Percentiles rank a stretch among this genome's conserved stretches.
These are phyloP conservation scores for Serendipita sp. DNA, from an alignment of 768 basidiomycete genomes.

Conservation along the genomic window DNA sequence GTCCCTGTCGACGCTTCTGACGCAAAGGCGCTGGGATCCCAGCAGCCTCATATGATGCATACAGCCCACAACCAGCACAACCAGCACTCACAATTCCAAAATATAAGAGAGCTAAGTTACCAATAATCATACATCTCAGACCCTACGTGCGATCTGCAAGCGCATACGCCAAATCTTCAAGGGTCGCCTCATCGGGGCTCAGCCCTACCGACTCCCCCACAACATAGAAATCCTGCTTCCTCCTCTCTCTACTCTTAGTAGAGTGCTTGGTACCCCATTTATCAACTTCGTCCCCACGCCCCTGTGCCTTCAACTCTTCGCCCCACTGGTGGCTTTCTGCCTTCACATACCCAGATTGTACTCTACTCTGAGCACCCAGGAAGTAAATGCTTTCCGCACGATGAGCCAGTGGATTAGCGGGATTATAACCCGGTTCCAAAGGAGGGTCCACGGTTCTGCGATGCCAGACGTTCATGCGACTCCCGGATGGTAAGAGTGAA, in stretches of 20 bases:
- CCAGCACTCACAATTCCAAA: no score
- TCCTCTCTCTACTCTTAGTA: background rate
- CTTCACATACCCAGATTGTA: conserved; percentile 55
- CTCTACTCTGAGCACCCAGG: conserved; percentile 62
- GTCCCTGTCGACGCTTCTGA: background rate
- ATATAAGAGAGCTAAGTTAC: background rate
- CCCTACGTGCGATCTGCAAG: background rate
- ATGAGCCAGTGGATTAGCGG: conserved; percentile 48
- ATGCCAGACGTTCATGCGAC: conserved; percentile 29
- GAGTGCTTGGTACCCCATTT: background rate
- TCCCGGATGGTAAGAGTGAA: conserved; percentile 44
- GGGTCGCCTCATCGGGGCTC: background rate
- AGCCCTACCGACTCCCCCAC: background rate
- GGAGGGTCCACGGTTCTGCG: conserved; percentile 18
- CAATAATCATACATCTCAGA: no score
- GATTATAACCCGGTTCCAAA: conserved; percentile 33
- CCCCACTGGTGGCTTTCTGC: conserved; percentile 23
- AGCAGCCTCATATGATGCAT: background rate
- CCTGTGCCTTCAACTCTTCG: background rate
- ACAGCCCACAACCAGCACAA: no score
- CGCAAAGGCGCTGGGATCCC: background rate
- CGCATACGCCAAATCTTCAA: background rate
- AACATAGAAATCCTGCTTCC: background rate
- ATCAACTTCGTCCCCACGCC: background rate
- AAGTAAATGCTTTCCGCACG: conserved; percentile 49